Base-by-base conservation (phyloP, 2,329 filamentous ascomycete genomes). In the Sporothrix protearum region DNA sequence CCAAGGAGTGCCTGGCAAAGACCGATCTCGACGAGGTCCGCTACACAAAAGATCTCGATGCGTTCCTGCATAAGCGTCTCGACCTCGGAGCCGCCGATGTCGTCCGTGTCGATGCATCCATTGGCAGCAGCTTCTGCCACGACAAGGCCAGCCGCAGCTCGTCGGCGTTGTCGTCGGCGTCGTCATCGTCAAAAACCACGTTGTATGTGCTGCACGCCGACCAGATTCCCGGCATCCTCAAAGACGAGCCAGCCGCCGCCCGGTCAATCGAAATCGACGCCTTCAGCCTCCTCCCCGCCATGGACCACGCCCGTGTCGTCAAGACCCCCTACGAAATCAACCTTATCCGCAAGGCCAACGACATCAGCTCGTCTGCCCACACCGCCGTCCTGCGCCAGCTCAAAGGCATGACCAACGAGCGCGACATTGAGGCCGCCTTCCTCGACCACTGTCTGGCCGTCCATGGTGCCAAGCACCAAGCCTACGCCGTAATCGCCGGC, bases 401-500 rank as follows among this genome's bases (percentile, higher is more conserved):
- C 28, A 84, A 85, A 28, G 78, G 79, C 0, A 87, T 94, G 73
- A 84, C 81, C 22, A 96, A 92, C 76, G 95, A 99, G 82, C 88
- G 92, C 47, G 89, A 97, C 76, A 86, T 97, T 33, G 92, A 97
- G 78, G 93, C 92, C 57, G 83, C 90, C 12, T 97, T 97, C 78
- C 83, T 90, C 30, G 86, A 88, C 45, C 87, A 87, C 28, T 97
- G 93, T 79, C 89, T 92, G 67, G 86, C 90, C 8, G 84, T 86
- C 69, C 42, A 72, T 70, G 92, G 91, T 73, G 91, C 92, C 3
- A 91, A 91, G 74, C 84, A 88, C 68, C 92, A 97, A 82, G 90
- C 95, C 0, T 99, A 99, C 79, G 88, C 90, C 63, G 87, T 94
- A n/a, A 97, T 99, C 76, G 93, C 92, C 61, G 95, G 92, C 1